Conservation (phyloP, 192 early-diverging fungal species). For the Funneliformis geosporum region DNA sequence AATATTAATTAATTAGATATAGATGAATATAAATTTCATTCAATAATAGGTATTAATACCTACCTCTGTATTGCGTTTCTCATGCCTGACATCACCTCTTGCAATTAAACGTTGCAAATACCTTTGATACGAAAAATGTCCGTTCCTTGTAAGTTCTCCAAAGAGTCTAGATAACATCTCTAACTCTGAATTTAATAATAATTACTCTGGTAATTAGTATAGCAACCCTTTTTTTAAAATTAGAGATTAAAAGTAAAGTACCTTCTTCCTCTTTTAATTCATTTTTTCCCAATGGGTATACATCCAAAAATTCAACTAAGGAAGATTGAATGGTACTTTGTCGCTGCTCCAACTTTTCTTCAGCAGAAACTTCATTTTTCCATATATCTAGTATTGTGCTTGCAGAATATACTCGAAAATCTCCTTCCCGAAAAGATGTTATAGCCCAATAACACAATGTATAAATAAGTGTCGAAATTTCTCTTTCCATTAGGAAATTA, state of each 20-base stretch:
- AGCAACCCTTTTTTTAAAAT: background rate
- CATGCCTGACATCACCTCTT: constrained; percentile 50
- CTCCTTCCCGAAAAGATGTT: constrained; percentile 46
- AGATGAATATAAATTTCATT: background rate
- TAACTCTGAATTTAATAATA: constrained; percentile 30
- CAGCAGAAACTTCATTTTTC: constrained; percentile 33
- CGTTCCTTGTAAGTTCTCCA: constrained; percentile 50
- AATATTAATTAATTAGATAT: background rate
- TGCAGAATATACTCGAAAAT: constrained; percentile 50
- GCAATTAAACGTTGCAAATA: constrained; percentile 61
- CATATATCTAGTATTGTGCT: constrained; percentile 46
- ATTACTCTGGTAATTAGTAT: constrained; percentile 1
- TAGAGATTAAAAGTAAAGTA: too few relatives aligned
- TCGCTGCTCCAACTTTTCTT: constrained; percentile 26
- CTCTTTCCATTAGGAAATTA: constrained; percentile 8
- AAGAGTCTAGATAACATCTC: constrained; percentile 49
- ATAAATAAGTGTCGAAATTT: constrained; percentile 33
- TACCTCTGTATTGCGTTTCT: constrained; percentile 30
- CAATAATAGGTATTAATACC: constrained; percentile 1
- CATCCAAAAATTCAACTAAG: constrained; percentile 52
- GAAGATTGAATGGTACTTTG: constrained; percentile 47
- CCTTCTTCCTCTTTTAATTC: background rate
- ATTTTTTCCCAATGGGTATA: constrained; percentile 32
- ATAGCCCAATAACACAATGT: constrained; percentile 58
- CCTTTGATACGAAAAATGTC: constrained; percentile 54